Percentiles rank a stretch among this genome's conserved stretches.
These are phyloP conservation scores for Barnettozyma hawaiiensis DNA, from an alignment of 1,139 yeast species.

Conservation along the genomic window DNA sequence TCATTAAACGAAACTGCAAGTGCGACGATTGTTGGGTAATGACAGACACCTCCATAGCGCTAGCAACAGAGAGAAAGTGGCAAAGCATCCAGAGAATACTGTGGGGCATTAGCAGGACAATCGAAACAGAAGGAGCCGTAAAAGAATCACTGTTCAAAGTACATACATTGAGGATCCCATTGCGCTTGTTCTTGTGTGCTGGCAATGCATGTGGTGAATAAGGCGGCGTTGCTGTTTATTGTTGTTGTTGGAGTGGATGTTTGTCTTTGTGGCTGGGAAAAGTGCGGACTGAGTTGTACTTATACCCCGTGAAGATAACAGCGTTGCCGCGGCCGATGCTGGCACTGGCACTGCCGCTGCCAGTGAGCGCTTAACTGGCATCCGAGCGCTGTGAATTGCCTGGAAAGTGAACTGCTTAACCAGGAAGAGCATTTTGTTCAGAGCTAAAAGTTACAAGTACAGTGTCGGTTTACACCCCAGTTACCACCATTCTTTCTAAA, in stretches of 20 bases:
- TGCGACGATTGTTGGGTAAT: not conserved
- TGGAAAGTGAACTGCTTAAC: not conserved
- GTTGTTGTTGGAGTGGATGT: not conserved
- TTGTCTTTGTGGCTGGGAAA: constrained; percentile 1
- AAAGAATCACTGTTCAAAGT: not conserved
- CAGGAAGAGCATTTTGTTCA: not conserved
- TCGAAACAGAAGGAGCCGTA: too few relatives aligned
- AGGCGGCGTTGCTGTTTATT: not conserved
- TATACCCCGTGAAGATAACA: not conserved
- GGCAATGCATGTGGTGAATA: constrained; percentile 7
- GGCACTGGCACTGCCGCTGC: too few relatives aligned
- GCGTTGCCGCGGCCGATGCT: too few relatives aligned
- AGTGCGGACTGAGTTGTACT: not conserved
- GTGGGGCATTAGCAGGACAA: not conserved
- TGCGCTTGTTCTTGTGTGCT: constrained; percentile 12
- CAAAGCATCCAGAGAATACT: not conserved
- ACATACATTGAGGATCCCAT: constrained; percentile 22
- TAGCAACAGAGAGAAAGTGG: not conserved
- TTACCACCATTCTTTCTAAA: too few relatives aligned
- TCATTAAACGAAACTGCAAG: not conserved
- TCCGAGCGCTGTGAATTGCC: not conserved
- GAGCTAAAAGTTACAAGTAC: too few relatives aligned
- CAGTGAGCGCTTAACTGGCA: not conserved
- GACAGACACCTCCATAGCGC: not conserved
- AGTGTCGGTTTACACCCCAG: too few relatives aligned